Evolutionary conservation across 805 yeast genomes (phyloP), one percentile per base, ranked within the genome.

Genomic region (Cyberlindnera lachancei): DNA sequence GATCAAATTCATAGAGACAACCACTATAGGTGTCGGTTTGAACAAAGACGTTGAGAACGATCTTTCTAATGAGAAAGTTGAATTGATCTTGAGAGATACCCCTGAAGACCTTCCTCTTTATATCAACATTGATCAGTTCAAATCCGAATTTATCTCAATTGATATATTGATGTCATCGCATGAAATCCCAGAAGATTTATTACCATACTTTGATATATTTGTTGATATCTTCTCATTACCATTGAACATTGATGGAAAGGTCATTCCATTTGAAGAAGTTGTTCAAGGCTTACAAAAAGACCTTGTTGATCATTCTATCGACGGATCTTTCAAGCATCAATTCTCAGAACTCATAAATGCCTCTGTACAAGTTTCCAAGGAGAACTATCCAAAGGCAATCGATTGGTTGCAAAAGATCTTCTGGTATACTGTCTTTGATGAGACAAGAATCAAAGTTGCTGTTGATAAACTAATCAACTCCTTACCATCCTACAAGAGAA

Each of bases 81-180:
- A 45, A 16, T 40, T 43, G 25, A 30, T 63, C 12, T 10, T 58
- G 7, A 24, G 38, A 2, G 42, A 50, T 9, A 54, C 55, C 41
- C 76, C 79, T 18, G 32, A 44, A 1, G 62, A 68, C 31, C 66
- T 80, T 40, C 86, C 88, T 5, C 55, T 88, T 23, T 77, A 75
- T 40, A 52, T 88, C 31, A 92, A 86, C 50, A 68, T 82, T 45
- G 96, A 92, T 55, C 73, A 79, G 41, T 79, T 73, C 50, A 70
- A 77, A 34, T 83, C 96, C 2, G 78, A 82, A 47, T 92, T 90
- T 52, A 73, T 84, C 22, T 74, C 81, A 11, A 64, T 87, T 15
- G 73, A 76, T 36, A 52, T 85, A 23, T 54, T 79, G 23, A 53
- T 83, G 50, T 71, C 79, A 8, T 72, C 84, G 1, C 66, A 60